phyloP scores from a whole-genome alignment of 139 green algal species.

The Chlamydomonas applanata region DNA sequence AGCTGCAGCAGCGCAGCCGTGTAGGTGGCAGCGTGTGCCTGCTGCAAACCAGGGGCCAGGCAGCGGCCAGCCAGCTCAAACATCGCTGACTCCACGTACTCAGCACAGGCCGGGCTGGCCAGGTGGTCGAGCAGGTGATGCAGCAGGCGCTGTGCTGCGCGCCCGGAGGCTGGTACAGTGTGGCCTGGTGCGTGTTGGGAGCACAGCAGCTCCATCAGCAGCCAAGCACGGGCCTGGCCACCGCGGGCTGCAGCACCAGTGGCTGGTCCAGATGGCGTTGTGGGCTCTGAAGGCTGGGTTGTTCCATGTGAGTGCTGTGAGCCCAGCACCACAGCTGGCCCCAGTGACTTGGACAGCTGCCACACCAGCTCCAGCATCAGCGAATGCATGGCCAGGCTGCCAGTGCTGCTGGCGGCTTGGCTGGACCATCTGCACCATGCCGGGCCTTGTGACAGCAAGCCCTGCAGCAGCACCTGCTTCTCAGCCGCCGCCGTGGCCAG shows the following conservation, averaged over 20 bases:
- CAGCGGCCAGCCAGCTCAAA: neutral
- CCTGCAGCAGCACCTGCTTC: constrained; percentile 4
- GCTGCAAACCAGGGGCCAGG: neutral
- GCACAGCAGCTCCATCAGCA: constrained; percentile 12
- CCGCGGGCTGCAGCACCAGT: too few species aligned
- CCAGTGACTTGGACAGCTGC: neutral
- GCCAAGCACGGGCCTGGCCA: neutral
- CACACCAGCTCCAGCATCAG: neutral
- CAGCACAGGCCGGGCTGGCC: neutral
- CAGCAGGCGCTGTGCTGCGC: neutral
- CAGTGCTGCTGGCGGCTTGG: neutral
- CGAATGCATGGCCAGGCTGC: neutral
- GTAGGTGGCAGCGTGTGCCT: neutral
- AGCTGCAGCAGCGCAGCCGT: constrained; percentile 1
- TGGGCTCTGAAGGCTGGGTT: too few species aligned
- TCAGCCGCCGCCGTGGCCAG: neutral
- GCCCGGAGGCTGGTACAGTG: neutral
- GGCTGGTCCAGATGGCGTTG: too few species aligned
- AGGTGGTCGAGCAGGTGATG: neutral
- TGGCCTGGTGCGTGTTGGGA: neutral
- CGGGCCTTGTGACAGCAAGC: constrained; percentile 1
- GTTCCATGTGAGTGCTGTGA: too few species aligned
- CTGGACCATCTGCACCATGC: constrained; percentile 1
- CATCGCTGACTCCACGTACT: neutral
- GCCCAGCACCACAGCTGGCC: too few species aligned